phyloP scores from a whole-genome alignment of 495 filamentous ascomycete species.

The Aspergillus bridgeri region DNA sequence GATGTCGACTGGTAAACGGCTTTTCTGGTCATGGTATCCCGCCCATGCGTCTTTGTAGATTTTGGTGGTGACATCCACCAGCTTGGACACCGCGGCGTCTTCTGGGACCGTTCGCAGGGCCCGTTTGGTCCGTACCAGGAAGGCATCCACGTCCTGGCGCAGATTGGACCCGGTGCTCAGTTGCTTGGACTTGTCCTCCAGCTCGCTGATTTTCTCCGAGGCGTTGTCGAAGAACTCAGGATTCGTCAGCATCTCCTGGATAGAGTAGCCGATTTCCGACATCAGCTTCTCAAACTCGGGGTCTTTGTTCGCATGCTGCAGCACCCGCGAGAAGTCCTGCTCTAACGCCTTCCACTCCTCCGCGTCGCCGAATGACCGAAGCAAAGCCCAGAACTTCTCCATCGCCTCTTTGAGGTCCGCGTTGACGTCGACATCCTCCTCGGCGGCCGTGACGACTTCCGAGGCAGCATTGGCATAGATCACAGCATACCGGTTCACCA shows the following conservation, averaged over 20 bases:
- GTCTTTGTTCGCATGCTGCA: slow-evolving; percentile 71
- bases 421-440: slow-evolving; percentile 70
- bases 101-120: slow-evolving; percentile 64
- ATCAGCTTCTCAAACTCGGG: slow-evolving; percentile 80
- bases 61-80: slow-evolving; percentile 59
- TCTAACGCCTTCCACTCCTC: slow-evolving; percentile 74
- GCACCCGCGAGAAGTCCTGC: slow-evolving; percentile 59
- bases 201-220: slow-evolving; percentile 64
- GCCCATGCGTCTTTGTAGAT: slow-evolving; percentile 67
- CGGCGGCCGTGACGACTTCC: slow-evolving; percentile 56
- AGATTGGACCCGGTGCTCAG: slow-evolving; percentile 62
- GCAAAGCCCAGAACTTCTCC: slow-evolving; percentile 69
- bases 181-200: slow-evolving; percentile 63
- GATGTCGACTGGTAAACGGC: slow-evolving; percentile 68
- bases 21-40: slow-evolving; percentile 52
- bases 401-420: slow-evolving; percentile 71
- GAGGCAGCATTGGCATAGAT: slow-evolving; percentile 70
- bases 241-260: slow-evolving; percentile 83
- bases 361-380: slow-evolving; percentile 73
- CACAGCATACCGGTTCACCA: slow-evolving; percentile 75
- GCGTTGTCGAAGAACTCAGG: slow-evolving; percentile 76
- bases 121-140: slow-evolving; percentile 64
- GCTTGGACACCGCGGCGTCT: slow-evolving; percentile 65
- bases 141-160: slow-evolving; percentile 67
- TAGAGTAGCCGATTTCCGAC: slow-evolving; percentile 61